These are phyloP conservation scores for Didymella exigua DNA, from an alignment of 2,329 filamentous ascomycete species.

Conservation along the genomic window DNA sequence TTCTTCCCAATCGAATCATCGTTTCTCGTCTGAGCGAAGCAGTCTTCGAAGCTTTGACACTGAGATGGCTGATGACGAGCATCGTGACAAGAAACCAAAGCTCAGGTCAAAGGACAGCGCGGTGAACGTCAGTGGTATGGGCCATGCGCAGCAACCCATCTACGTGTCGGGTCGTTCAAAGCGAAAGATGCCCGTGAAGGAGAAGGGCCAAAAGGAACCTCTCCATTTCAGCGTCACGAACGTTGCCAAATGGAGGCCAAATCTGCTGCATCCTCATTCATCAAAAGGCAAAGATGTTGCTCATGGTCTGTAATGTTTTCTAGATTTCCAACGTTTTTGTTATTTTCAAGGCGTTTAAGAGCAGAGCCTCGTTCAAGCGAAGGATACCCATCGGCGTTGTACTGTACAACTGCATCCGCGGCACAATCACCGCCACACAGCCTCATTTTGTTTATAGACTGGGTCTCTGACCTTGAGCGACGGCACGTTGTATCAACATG, in stretches of 20 bases:
- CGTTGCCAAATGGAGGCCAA: slow-evolving; percentile 44
- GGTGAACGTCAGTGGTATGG: slow-evolving; percentile 35
- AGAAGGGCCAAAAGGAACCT: slow-evolving; percentile 48
- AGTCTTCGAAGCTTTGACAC: slow-evolving; percentile 47
- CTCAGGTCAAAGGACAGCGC: slow-evolving; percentile 46
- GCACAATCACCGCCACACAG: neutral
- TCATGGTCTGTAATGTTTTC: slow-evolving; percentile 18
- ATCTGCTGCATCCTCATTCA: slow-evolving; percentile 40
- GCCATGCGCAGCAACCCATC: slow-evolving; percentile 37
- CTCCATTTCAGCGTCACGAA: slow-evolving; percentile 48
- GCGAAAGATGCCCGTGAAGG: slow-evolving; percentile 48
- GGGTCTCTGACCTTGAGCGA: neutral
- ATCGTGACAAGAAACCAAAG: slow-evolving; percentile 50
- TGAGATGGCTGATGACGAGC: slow-evolving; percentile 47
- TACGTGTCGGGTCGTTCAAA: slow-evolving; percentile 51
- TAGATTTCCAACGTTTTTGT: neutral
- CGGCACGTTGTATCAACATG: slow-evolving; percentile 5
- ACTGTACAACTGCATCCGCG: slow-evolving; percentile 9
- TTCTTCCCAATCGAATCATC: slow-evolving; percentile 26
- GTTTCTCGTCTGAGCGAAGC: slow-evolving; percentile 44
- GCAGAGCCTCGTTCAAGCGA: slow-evolving; percentile 25
- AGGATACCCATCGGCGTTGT: slow-evolving; percentile 37
- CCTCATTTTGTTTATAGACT: neutral
- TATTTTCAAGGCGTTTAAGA: slow-evolving; percentile 26
- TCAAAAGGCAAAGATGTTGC: slow-evolving; percentile 46